phyloP scores from a whole-genome alignment of 176 grass and related monocot species.

The Pharus latifolius region DNA sequence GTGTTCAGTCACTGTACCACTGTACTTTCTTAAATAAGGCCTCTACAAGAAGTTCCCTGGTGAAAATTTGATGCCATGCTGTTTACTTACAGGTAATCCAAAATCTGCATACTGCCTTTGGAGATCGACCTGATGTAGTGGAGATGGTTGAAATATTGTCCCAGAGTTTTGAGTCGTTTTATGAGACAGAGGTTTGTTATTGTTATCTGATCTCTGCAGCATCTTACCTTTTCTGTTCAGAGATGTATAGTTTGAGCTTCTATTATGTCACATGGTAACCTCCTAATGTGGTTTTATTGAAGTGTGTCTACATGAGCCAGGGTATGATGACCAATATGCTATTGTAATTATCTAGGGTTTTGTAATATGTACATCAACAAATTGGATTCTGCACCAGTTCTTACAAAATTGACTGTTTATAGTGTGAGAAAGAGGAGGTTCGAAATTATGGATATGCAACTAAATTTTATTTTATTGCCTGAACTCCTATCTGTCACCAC shows the following conservation, averaged over 20 bases:
- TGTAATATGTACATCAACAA: not conserved
- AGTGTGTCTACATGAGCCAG: not conserved
- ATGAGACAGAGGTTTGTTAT: constrained; percentile 62
- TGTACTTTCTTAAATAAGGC: not conserved
- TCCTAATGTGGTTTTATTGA: not conserved
- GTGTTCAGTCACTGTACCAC: not conserved
- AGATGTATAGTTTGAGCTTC: not conserved
- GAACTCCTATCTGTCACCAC: not conserved
- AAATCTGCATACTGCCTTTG: constrained; percentile 69
- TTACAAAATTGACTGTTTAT: not conserved
- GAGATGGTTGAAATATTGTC: constrained; percentile 58
- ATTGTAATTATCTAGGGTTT: not conserved
- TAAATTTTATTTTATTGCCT: too few species aligned
- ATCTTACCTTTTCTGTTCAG: constrained; percentile 14
- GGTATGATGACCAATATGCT: too few species aligned
- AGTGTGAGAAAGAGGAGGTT: too few species aligned
- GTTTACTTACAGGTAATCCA: constrained; percentile 56
- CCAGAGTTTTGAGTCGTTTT: constrained; percentile 66
- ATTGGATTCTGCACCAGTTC: not conserved
- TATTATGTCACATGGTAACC: not conserved
- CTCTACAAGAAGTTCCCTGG: not conserved
- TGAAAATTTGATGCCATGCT: constrained; percentile 21
- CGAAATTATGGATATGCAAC: too few species aligned
- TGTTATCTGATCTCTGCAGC: not conserved
- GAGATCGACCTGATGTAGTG: constrained; percentile 57